Percentiles rank a stretch among this genome's conserved stretches.
phyloP scores from a whole-genome alignment of 345 rosid genomes.

The Syzygium jambos region DNA sequence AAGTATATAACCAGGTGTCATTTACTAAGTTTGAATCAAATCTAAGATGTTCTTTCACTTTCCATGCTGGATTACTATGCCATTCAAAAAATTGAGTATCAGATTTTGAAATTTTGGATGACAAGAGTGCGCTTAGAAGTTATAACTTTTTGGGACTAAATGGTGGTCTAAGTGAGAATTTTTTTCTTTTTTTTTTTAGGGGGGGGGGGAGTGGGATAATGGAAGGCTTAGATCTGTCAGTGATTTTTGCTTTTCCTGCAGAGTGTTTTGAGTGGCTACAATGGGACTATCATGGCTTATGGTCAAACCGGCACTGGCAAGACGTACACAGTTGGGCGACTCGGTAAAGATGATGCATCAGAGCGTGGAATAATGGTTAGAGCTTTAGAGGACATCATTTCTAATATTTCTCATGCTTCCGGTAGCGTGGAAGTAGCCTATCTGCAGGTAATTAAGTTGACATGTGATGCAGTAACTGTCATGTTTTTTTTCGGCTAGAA shows the following conservation, averaged over 20 bases:
- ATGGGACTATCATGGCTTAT: slow-evolving; percentile 95
- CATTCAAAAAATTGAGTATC: neutral
- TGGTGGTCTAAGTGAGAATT: no score
- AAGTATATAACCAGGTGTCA: neutral
- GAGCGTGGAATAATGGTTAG: slow-evolving; percentile 95
- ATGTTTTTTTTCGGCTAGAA: neutral
- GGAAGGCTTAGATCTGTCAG: no score
- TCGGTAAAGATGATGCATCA: slow-evolving; percentile 76
- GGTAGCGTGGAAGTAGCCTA: slow-evolving; percentile 74
- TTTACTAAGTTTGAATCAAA: neutral
- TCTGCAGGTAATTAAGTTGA: slow-evolving; percentile 53
- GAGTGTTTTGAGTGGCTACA: slow-evolving; percentile 82
- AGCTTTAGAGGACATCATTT: slow-evolving; percentile 74
- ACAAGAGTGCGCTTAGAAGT: neutral
- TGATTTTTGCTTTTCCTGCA: no score
- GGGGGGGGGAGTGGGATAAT: no score
- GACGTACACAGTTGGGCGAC: slow-evolving; percentile 78
- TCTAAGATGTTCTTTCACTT: neutral
- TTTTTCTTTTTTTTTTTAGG: no score
- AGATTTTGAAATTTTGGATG: neutral
- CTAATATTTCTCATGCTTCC: slow-evolving; percentile 31
- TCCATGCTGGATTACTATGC: neutral
- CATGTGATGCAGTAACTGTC: neutral
- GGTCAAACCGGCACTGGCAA: slow-evolving; percentile 97
- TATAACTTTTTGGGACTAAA: neutral